Evolutionary conservation across 148 eudicot species (phyloP).

Genomic region (Gaultheria prostrata): DNA sequence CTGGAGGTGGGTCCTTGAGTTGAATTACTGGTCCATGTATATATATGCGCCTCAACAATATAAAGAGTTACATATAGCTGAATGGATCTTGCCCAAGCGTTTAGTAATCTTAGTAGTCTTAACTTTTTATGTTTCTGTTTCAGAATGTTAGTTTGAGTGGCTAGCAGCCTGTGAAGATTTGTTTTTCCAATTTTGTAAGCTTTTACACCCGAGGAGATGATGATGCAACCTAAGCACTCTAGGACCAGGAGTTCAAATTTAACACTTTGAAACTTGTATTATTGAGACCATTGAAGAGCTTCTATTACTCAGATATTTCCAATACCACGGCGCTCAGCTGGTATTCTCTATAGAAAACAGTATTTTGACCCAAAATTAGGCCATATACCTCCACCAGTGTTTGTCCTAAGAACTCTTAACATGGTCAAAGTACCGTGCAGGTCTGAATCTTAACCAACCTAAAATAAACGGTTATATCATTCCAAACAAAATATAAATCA

Average conservation of each 20-base stretch:
- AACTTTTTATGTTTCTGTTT: background rate
- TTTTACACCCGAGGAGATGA: background rate
- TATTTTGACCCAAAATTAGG: background rate
- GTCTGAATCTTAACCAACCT: background rate
- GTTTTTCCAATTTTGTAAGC: background rate
- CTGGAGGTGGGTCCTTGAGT: background rate
- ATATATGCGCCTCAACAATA: background rate
- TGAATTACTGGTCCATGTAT: background rate
- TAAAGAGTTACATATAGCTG: background rate
- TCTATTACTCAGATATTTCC: background rate
- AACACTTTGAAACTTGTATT: background rate
- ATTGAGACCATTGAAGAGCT: background rate
- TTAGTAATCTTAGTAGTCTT: background rate
- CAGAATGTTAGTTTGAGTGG: background rate
- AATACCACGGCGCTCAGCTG: background rate
- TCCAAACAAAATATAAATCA: background rate
- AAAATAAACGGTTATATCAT: background rate
- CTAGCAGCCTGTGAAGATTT: background rate
- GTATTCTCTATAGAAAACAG: too few species aligned
- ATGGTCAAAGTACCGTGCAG: background rate
- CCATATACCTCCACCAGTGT: background rate
- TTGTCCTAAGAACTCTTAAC: background rate
- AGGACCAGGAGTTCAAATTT: background rate
- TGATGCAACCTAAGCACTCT: constrained; percentile 10
- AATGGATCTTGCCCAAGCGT: background rate